Base-by-base conservation (phyloP, 139 green algal genomes). In the Pseudopediastrum boryanum region DNA sequence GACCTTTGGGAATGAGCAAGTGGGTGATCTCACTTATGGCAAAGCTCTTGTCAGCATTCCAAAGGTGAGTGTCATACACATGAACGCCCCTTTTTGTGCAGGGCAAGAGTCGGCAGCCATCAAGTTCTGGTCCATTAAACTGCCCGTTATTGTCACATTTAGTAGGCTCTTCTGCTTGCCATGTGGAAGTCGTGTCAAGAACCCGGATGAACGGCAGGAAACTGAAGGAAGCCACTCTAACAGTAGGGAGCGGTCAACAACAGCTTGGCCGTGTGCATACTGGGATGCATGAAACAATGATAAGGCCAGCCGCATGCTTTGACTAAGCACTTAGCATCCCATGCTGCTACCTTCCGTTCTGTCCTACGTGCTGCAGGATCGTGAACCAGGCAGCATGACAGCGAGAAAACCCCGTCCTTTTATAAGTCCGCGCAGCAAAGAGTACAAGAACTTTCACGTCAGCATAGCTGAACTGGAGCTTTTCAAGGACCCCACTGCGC, bases 1-100 rank as follows among this genome's bases (percentile, higher is more conserved):
- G n/a, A n/a, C n/a, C n/a, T 73, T 59, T 19, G 65, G 65, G 27
- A 73, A n/a, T 25, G 29, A 73, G 65, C 65, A 73, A 27, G 31
- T 58, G 38, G 29, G 39, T 31, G 42, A 50, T 25, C 25, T 73
- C 42, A 41, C 42, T 12, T 73, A 73, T 13, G 65, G 65, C 23
- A 39, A 31, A 12, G 41, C 43, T 7, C 65, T 51, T 23, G 65
- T 73, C 7, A 41, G 41, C 38, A 73, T 73, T 23, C 65, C 65
- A 0, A 73, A 73, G 65, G 65, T 73, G 36, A 2, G 65, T 0
- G 2, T 10, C 8, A 41, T 35, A 62, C 25, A 7, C 6, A 62
- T 7, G 25, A 5, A 38, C 27, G 7, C 10, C 31, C 27, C 54
- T 33, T n/a, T 12, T 33, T 27, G 27, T 33, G 54, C 54, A 63